These are phyloP conservation scores for Wickerhamomyces xylosicus DNA, from an alignment of 805 yeast species.

Conservation along the genomic window DNA sequence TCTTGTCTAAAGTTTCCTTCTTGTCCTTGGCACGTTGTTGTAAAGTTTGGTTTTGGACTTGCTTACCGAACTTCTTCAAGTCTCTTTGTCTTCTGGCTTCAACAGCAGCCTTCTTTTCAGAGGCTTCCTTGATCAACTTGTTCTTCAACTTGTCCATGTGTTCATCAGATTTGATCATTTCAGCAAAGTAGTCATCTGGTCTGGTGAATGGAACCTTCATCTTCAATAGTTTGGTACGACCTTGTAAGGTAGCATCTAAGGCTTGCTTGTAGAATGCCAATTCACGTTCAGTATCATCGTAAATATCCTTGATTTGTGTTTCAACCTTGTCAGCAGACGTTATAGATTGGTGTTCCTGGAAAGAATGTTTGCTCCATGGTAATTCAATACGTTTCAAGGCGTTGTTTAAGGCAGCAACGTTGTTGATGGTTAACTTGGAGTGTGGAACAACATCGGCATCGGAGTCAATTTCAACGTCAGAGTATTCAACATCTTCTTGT, in stretches of 20 bases:
- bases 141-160: conserved; percentile 92
- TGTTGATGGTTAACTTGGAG: conserved; percentile 82
- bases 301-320: conserved; percentile 68
- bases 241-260: conserved; percentile 68
- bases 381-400: conserved; percentile 56
- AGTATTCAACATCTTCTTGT: conserved; percentile 75
- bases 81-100: conserved; percentile 92
- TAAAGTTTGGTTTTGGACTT: conserved; percentile 87
- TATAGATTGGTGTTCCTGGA: conserved; percentile 76
- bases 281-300: conserved; percentile 94
- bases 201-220: conserved; percentile 81
- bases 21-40: conserved; percentile 92
- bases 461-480: conserved; percentile 87
- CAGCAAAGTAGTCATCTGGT: conserved; percentile 95
- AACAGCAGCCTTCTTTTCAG: conserved; percentile 81
- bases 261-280: conserved; percentile 93
- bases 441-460: conserved; percentile 93
- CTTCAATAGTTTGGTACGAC: conserved; percentile 52
- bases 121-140: conserved; percentile 69
- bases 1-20: conserved; percentile 81
- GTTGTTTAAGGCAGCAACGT: conserved; percentile 71
- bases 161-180: conserved; percentile 95
- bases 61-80: conserved; percentile 94
- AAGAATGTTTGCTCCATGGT: conserved; percentile 50
- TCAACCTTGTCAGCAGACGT: conserved; percentile 52